These are phyloP conservation scores for Chlorella sp. DNA, from an alignment of 139 green algal species.

Conservation along the genomic window DNA sequence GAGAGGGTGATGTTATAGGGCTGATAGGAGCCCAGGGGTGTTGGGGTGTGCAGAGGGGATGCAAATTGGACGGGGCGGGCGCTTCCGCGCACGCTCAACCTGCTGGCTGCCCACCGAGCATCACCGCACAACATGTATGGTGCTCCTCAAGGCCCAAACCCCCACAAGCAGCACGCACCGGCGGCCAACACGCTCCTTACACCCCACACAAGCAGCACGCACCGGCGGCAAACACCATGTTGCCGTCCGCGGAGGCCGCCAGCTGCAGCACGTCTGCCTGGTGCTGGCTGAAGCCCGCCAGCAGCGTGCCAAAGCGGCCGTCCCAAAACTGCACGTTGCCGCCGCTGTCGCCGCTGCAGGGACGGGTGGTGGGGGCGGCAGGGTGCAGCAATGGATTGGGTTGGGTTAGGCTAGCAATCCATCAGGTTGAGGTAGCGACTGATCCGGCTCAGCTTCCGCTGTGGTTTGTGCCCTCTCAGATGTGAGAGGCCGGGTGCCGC, in stretches of 20 bases:
- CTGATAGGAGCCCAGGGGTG: not conserved
- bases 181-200: slow-evolving; percentile 91
- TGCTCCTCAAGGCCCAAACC: too few species aligned
- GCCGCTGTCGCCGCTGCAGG: slow-evolving; percentile 65
- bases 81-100: too few species aligned
- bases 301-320: slow-evolving; percentile 73
- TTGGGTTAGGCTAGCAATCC: too few species aligned
- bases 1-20: not conserved
- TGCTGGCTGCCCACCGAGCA: too few species aligned
- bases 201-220: too few species aligned
- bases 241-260: slow-evolving; percentile 70
- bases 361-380: not conserved
- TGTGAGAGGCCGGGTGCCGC: too few species aligned
- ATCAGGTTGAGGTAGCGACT: too few species aligned
- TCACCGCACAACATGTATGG: too few species aligned
- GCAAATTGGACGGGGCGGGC: too few species aligned
- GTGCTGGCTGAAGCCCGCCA: slow-evolving; percentile 74
- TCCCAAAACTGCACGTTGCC: slow-evolving; percentile 91
- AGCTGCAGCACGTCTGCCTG: slow-evolving; percentile 84
- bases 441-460: too few species aligned
- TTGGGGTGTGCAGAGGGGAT: too few species aligned
- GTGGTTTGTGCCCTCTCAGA: too few species aligned
- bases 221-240: slow-evolving; percentile 76
- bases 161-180: not conserved
- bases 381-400: not conserved